Evolutionary conservation across 176 grass and related monocot species (phyloP), one percentile per base, ranked within the genome.

Genomic region (Cenchrus purpureus): DNA sequence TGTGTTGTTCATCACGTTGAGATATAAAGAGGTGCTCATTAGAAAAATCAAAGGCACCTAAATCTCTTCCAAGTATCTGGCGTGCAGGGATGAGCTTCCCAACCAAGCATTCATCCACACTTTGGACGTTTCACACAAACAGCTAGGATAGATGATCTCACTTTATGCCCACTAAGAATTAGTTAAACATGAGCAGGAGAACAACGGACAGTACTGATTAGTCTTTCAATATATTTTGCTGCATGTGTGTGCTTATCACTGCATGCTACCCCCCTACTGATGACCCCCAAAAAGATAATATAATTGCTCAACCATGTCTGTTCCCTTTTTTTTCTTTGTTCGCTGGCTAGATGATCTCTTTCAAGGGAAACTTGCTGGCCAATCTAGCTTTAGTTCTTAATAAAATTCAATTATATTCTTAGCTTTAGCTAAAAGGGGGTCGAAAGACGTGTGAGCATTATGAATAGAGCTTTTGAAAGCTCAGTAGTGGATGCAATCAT

Each of bases 401-500:
- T 25, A 4, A 62, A 22, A 34, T 34, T 34, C 34, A 57, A 12
- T 1, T 25, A n/a, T n/a, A n/a, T n/a, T n/a, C 55, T 20, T 57
- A 19, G 55, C 55, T 57, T 57, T 57, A 20, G 5, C 55, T 20
- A 57, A 57, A 57, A 8, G 55, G 55, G 54, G 54, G 5, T 56
- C 17, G 20, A 70, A 45, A 12, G 69, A 71, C 12, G 69, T 71
- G 14, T 50, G 20, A 71, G 20, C 43, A 45, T 49, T 71, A 20
- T 57, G 55, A 6, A 57, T 57, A 20, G 55, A n/a, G n/a, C 55
- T 57, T 57, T 57, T 7, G 16, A 17, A 57, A 0, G 17, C 4
- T 57, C 14, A 28, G 69, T 71, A 28, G 69, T 71, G 43, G 69
- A 71, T 71, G 69, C 69, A 71, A 25, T 71, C 42, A 71, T 48